Evolutionary conservation across 2,329 filamentous ascomycete species (phyloP).

Genomic region (Boeremia lycopersici): DNA sequence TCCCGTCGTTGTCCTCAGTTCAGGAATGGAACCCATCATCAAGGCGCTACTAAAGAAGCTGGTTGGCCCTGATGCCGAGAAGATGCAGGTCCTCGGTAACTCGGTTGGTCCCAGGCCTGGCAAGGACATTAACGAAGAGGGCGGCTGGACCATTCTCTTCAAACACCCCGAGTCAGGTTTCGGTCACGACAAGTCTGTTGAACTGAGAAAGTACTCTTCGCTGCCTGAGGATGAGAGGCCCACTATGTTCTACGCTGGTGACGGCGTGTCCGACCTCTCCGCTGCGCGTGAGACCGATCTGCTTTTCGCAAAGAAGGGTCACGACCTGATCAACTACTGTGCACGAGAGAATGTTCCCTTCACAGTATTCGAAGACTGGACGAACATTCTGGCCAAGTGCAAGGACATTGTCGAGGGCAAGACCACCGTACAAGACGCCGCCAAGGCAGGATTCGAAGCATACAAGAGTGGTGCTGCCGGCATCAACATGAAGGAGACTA

Average conservation of each 20-base stretch:
- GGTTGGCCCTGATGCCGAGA: constrained; percentile 75
- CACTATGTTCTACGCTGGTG: constrained; percentile 90
- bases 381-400: constrained; percentile 74
- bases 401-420: constrained; percentile 77
- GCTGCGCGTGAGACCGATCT: constrained; percentile 92
- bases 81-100: constrained; percentile 92
- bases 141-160: constrained; percentile 86
- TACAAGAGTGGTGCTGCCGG: constrained; percentile 55
- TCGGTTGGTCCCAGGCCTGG: constrained; percentile 70
- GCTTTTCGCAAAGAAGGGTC: constrained; percentile 89
- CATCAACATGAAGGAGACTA: constrained; percentile 22
- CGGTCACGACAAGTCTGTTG: constrained; percentile 95
- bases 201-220: constrained; percentile 84
- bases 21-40: constrained; percentile 93
- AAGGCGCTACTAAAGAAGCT: constrained; percentile 79
- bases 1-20: constrained; percentile 88
- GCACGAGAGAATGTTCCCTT: constrained; percentile 84
- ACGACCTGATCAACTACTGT: constrained; percentile 87
- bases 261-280: constrained; percentile 90
- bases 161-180: constrained; percentile 83
- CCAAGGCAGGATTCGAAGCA: constrained; percentile 57
- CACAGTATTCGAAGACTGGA: constrained; percentile 85
- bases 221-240: constrained; percentile 73
- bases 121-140: constrained; percentile 79
- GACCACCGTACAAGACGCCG: constrained; percentile 72